Conservation (phyloP, 495 filamentous ascomycete species). For the Neurospora tetrasperma region DNA sequence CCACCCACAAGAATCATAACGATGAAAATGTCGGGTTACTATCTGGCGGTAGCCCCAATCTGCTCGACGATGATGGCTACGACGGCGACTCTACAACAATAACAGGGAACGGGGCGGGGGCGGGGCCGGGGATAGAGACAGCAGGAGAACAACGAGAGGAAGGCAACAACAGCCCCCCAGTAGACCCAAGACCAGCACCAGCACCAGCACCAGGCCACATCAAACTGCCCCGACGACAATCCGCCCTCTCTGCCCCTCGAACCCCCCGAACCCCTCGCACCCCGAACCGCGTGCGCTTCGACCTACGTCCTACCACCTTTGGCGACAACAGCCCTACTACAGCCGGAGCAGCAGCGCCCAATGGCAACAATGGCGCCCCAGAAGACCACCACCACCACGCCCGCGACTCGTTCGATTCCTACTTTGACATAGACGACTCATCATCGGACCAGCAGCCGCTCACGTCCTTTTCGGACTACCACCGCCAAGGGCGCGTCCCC, state of each 20-base stretch:
- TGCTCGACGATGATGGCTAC: slow-evolving; percentile 14
- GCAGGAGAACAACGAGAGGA: neutral
- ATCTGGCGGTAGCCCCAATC: slow-evolving; percentile 17
- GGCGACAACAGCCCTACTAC: slow-evolving; percentile 13
- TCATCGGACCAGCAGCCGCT: slow-evolving; percentile 1
- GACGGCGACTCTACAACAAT: slow-evolving; percentile 22
- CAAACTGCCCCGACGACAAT: neutral
- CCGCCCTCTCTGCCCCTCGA: neutral
- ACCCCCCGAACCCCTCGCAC: slow-evolving; percentile 60
- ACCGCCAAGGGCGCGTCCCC: slow-evolving; percentile 47
- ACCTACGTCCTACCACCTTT: slow-evolving; percentile 47
- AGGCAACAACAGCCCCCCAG: neutral
- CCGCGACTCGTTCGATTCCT: slow-evolving; percentile 29
- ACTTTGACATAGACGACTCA: slow-evolving; percentile 19
- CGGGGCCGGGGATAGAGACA: neutral
- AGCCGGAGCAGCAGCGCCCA: slow-evolving; percentile 4
- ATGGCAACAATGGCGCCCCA: slow-evolving; percentile 10
- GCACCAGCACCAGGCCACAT: neutral
- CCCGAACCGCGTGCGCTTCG: slow-evolving; percentile 78
- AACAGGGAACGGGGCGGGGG: slow-evolving; percentile 24
- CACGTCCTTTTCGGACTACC: slow-evolving; percentile 15
- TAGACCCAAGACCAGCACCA: neutral
- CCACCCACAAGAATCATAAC: slow-evolving; percentile 5
- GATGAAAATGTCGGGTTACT: slow-evolving; percentile 40
- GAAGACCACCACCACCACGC: slow-evolving; percentile 31